Percentiles rank a stretch among this genome's conserved stretches.
phyloP scores from a whole-genome alignment of 805 yeast genomes.

The Starmerella bombicola region DNA sequence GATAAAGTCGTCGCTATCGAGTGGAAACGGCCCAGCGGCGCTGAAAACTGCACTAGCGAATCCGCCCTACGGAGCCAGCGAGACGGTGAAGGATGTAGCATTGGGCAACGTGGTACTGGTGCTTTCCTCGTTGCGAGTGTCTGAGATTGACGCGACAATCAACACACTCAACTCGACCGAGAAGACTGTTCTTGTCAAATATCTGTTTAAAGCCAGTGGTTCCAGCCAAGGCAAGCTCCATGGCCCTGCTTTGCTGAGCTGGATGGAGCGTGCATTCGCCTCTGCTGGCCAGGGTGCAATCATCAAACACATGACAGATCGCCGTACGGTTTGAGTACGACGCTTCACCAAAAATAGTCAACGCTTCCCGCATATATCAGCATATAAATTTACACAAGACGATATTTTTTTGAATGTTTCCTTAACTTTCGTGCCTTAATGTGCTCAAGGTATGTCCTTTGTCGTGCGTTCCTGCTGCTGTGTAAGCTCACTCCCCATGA shows the following conservation, averaged over 20 bases:
- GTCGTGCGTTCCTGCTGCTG: no score
- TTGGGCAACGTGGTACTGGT: conserved; percentile 53
- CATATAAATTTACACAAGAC: no score
- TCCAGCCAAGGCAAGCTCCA: conserved; percentile 49
- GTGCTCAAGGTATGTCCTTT: no score
- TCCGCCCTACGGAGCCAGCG: conserved; percentile 77
- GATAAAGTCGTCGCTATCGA: conserved; percentile 49
- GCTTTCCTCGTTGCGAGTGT: conserved; percentile 51
- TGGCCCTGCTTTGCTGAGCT: conserved; percentile 72
- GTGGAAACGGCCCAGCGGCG: conserved; percentile 63
- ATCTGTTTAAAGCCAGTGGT: conserved; percentile 75
- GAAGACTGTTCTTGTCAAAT: conserved; percentile 68
- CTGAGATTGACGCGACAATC: conserved; percentile 55
- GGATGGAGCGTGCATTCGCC: conserved; percentile 87
- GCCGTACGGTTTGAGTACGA: conserved; percentile 62
- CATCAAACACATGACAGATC: conserved; percentile 72
- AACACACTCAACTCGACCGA: conserved; percentile 48
- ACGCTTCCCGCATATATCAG: background rate
- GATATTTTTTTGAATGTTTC: no score
- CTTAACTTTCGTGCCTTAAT: no score
- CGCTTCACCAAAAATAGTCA: no score
- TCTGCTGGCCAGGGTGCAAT: conserved; percentile 80
- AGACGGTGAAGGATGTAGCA: conserved; percentile 40
- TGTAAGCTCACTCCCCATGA: no score
- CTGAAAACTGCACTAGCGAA: conserved; percentile 47